Evolutionary conservation across 1,284 basidiomycete genomes (phyloP).

Genomic region (Sporisorium iseilematis-ciliati): DNA sequence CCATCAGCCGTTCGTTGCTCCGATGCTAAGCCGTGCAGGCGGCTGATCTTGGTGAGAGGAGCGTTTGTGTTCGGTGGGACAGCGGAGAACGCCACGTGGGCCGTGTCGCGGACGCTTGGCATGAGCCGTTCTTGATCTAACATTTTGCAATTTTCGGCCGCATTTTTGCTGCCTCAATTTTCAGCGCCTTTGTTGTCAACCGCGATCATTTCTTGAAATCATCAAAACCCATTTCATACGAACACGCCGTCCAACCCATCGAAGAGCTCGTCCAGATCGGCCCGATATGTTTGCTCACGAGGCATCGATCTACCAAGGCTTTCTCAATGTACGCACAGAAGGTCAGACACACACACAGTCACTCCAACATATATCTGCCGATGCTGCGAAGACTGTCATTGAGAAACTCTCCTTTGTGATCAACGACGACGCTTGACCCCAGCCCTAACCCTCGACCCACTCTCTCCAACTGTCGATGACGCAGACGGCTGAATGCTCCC

Average conservation of each 20-base stretch:
- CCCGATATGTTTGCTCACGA: no score
- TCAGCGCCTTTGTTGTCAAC: background rate
- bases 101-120: background rate
- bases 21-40: background rate
- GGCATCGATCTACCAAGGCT: no score
- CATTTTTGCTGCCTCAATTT: background rate
- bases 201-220: background rate
- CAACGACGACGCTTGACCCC: constrained; percentile 30
- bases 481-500: constrained; percentile 36
- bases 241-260: no score
- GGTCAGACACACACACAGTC: no score
- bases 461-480: background rate
- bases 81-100: constrained; percentile 2
- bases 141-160: background rate
- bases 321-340: no score
- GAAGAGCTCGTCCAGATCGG: no score
- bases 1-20: background rate
- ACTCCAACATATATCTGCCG: background rate
- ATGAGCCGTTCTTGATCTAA: background rate
- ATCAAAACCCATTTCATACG: background rate
- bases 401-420: background rate
- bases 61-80: background rate
- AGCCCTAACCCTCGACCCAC: constrained; percentile 2
- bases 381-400: background rate
- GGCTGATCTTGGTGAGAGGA: background rate